Evolutionary conservation across 2,329 filamentous ascomycete species (phyloP).

Genomic region (Coniochaeta sp.): DNA sequence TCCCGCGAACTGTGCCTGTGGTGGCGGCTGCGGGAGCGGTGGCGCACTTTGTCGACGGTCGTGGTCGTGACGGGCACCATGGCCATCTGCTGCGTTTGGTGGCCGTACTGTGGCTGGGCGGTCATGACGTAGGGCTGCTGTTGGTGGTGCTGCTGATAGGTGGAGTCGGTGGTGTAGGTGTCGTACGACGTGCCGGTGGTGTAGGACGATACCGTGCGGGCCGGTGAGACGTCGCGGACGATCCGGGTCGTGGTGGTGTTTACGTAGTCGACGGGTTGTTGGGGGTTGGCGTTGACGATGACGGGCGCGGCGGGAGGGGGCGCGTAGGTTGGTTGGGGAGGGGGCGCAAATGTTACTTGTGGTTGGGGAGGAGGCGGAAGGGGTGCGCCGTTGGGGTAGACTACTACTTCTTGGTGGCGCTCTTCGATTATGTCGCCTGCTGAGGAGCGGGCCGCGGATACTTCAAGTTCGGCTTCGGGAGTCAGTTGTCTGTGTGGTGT

Average conservation of each 20-base stretch:
- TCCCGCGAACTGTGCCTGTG: slow-evolving; percentile 34
- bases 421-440: slow-evolving; percentile 42
- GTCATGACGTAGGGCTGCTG: slow-evolving; percentile 33
- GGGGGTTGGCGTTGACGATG: slow-evolving; percentile 25
- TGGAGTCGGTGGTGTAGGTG: slow-evolving; percentile 20
- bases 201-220: slow-evolving; percentile 29
- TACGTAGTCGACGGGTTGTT: slow-evolving; percentile 29
- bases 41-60: slow-evolving; percentile 27
- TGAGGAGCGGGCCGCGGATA: slow-evolving; percentile 37
- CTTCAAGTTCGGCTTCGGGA: slow-evolving; percentile 33
- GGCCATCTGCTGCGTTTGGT: slow-evolving; percentile 26
- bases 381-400: slow-evolving; percentile 16
- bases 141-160: slow-evolving; percentile 15
- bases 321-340: slow-evolving; percentile 7
- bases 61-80: slow-evolving; percentile 28
- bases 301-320: slow-evolving; percentile 20
- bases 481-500: slow-evolving; percentile 7
- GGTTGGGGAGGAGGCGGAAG: slow-evolving; percentile 21
- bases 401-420: slow-evolving; percentile 35
- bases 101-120: slow-evolving; percentile 25
- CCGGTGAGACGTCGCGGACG: slow-evolving; percentile 43
- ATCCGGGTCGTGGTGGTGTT: slow-evolving; percentile 37
- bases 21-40: slow-evolving; percentile 14
- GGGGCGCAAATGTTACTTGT: too few relatives aligned
- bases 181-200: slow-evolving; percentile 14